Evolutionary conservation across 2,329 filamentous ascomycete species (phyloP).

Genomic region (Pseudopyrenochaeta lycopersici): DNA sequence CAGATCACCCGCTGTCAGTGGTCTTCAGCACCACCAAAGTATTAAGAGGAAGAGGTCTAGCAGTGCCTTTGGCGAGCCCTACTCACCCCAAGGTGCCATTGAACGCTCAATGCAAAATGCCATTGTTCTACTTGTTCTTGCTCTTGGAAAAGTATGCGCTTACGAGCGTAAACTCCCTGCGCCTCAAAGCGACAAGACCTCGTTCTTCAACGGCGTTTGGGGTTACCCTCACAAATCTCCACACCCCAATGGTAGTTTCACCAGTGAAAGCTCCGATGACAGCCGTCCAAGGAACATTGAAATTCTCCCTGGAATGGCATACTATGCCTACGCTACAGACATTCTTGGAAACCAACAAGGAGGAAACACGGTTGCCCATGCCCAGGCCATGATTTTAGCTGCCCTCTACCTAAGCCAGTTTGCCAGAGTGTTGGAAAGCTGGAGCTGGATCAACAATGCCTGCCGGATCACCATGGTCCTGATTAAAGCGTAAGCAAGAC

Average conservation of each 20-base stretch:
- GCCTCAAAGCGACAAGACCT: constrained; percentile 61
- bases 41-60: constrained; percentile 48
- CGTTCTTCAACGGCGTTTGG: constrained; percentile 26
- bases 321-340: constrained; percentile 85
- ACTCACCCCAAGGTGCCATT: constrained; percentile 31
- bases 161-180: constrained; percentile 61
- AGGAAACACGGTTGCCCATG: constrained; percentile 80
- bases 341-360: constrained; percentile 85
- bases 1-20: constrained; percentile 32
- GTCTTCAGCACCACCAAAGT: constrained; percentile 25
- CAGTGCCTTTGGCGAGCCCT: constrained; percentile 35
- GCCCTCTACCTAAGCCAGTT: constrained; percentile 90
- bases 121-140: constrained; percentile 82
- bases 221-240: constrained; percentile 46
- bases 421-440: constrained; percentile 86
- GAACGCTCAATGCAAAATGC: constrained; percentile 66
- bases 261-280: constrained; percentile 33
- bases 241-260: constrained; percentile 46
- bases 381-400: constrained; percentile 84
- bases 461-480: constrained; percentile 73
- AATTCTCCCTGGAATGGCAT: constrained; percentile 86
- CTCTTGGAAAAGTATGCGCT: constrained; percentile 83
- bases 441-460: constrained; percentile 71
- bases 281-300: constrained; percentile 73
- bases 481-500: constrained; percentile 68